Conservation (phyloP, 257 asterid genomes). For the Jacaranda copaia region DNA sequence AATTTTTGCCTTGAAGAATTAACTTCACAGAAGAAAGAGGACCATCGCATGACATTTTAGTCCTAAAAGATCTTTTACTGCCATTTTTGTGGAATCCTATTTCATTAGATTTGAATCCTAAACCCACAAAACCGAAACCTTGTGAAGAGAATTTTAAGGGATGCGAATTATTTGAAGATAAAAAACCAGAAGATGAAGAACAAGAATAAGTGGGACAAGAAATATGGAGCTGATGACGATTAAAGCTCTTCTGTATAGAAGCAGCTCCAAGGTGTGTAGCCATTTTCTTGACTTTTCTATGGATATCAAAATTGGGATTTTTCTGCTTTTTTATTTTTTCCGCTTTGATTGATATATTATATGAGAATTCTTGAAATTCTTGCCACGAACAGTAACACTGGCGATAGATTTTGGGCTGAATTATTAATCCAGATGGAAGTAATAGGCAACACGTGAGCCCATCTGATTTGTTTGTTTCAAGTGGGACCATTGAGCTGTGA, state of each 20-base stretch:
- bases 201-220: conserved; percentile 38
- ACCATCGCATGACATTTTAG: conserved; percentile 75
- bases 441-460: conserved; percentile 40
- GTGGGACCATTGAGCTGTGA: neutral
- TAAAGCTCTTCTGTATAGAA: conserved; percentile 40
- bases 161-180: conserved; percentile 27
- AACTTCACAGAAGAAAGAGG: conserved; percentile 75
- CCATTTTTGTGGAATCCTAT: conserved; percentile 23
- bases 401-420: no score
- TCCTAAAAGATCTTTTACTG: conserved; percentile 34
- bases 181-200: conserved; percentile 27
- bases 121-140: conserved; percentile 46
- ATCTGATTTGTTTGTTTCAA: neutral
- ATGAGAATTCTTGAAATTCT: conserved; percentile 1
- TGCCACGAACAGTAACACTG: no score
- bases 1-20: conserved; percentile 67
- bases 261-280: conserved; percentile 46
- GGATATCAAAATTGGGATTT: neutral
- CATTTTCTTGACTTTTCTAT: conserved; percentile 39
- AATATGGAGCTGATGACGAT: conserved; percentile 31
- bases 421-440: conserved; percentile 30
- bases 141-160: conserved; percentile 38
- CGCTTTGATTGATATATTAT: neutral
- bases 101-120: conserved; percentile 42
- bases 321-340: neutral